Evolutionary conservation across 2,329 filamentous ascomycete species (phyloP), one percentile per base, ranked within the genome.

Genomic region (Beauveria bassiana): DNA sequence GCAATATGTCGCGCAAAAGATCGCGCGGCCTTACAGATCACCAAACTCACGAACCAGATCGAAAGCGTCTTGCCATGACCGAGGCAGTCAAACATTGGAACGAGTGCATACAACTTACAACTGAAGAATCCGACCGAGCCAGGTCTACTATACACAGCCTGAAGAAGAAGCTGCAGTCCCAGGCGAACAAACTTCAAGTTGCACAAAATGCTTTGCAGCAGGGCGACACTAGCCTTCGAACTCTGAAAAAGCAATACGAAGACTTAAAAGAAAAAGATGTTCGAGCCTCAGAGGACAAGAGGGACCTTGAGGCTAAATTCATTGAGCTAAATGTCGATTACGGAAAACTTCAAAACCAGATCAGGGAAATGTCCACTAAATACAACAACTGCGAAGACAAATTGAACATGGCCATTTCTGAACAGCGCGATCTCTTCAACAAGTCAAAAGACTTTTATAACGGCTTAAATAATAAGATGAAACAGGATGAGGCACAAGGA

Each of bases 61-160:
- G 60, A n/a, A 56, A 62, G 45, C 45, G 60, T 7, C 40, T 58
- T 16, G 61, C 55, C 46, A 62, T 62, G 55, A 40, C 24, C 28
- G 26, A 59, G 40, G 59, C 59, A 62, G 69, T 66, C 61, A 63
- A 68, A 62, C 66, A 67, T 54, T 67, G 63, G 57, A 59, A 55
- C 34, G 31, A 61, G 5, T 62, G 42, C 52, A 64, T 63, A 24
- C 59, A 49, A 14, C 52, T 62, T 2, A 22, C 63, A 7, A 58
- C 42, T 10, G 59, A 64, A 7, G 43, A 55, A 31, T 40, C 46
- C 22, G 43, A 45, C 9, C 40, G 49, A 55, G 63, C 63, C n/a
- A 66, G 66, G 3, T 56, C 49, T 38, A 50, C 61, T 10, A 59
- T 65, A 28, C n/a, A 53, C 3, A 53, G 50, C 3, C 45, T 64